Evolutionary conservation across 129 eudicot genomes (phyloP), one percentile per base, ranked within the genome.

Genomic region (carrot (Daucus carota)): DNA sequence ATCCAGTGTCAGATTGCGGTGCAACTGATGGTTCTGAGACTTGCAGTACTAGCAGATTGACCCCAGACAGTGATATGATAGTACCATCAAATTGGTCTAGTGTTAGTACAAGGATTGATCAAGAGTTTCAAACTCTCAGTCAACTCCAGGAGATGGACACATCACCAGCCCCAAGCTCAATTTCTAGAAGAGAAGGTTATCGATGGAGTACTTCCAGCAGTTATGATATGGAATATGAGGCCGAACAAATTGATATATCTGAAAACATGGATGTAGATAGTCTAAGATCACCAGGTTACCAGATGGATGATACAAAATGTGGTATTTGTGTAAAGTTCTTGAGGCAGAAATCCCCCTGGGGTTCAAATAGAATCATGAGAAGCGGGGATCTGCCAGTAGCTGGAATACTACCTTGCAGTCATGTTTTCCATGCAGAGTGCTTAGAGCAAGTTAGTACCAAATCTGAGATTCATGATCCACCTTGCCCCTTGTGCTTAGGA

Each of bases 201-300:
- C 65, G 77, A n/a, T 52, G 77, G 77, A 74, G 77, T 63, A 74
- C 33, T 24, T 44, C 69, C 24, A 74, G 77, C 77, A 74, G 77
- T 74, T 74, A 52, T 17, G 77, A 74, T 52, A 74, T 52, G 77
- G 66, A 26, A 46, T 74, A 52, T 24, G 69, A 74, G 8, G 48
- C 22, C 36, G 77, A 74, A n/a, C 43, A 74, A 38, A 33, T 54
- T 34, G 52, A 54, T 34, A 16, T 38, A 54, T 52, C 77, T 34
- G 70, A 36, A 22, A 24, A 34, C 48, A 74, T 52, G 32, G 77
- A 54, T 57, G 13, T 36, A 54, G 70, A 54, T 18, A 74, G 69
- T n/a, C 77, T 11, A 38, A 36, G 50, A 36, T 54, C 77, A 34
- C 68, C 77, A 6, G 26, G n/a, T 36, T 74, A 57, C 65, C 68